A percentile compares a stretch with the other conserved stretches of the same genome.
Evolutionary conservation across 106 monocot species (phyloP).

Genomic region (Dactylorhiza incarnata): DNA sequence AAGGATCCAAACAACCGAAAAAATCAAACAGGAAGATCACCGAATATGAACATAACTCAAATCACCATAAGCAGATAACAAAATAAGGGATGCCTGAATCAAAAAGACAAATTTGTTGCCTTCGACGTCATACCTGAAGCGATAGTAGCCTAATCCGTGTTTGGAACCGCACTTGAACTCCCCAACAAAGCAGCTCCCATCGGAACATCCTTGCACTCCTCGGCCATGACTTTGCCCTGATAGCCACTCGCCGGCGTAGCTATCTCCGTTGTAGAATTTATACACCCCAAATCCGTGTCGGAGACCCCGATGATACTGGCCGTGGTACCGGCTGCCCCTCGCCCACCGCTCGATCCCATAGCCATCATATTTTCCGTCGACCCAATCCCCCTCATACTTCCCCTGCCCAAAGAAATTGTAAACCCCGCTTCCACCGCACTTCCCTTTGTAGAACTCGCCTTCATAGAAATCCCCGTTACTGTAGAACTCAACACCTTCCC

Average conservation of each 20-base stretch:
- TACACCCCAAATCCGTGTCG: constrained; percentile 50
- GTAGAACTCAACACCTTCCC: constrained; percentile 46
- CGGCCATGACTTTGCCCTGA: constrained; percentile 52
- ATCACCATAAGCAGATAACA: background rate
- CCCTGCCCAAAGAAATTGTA: constrained; percentile 32
- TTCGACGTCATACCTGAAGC: constrained; percentile 35
- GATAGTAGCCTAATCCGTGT: constrained; percentile 49
- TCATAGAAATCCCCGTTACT: constrained; percentile 50
- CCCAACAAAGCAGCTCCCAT: constrained; percentile 49
- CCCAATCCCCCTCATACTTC: constrained; percentile 62
- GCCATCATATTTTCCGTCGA: constrained; percentile 53
- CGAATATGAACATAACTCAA: background rate
- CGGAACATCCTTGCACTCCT: constrained; percentile 46
- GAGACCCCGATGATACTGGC: constrained; percentile 32
- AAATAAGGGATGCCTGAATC: background rate
- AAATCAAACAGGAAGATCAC: background rate
- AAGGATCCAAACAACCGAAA: background rate
- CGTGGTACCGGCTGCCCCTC: constrained; percentile 45
- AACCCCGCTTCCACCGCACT: constrained; percentile 47
- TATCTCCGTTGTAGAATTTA: constrained; percentile 46
- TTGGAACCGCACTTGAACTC: constrained; percentile 51
- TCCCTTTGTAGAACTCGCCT: constrained; percentile 41
- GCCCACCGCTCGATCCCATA: constrained; percentile 55
- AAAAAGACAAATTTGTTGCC: background rate
- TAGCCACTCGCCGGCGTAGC: constrained; percentile 52